Evolutionary conservation across 805 yeast genomes (phyloP).

Genomic region (Saccharomycopsis schoenii): DNA sequence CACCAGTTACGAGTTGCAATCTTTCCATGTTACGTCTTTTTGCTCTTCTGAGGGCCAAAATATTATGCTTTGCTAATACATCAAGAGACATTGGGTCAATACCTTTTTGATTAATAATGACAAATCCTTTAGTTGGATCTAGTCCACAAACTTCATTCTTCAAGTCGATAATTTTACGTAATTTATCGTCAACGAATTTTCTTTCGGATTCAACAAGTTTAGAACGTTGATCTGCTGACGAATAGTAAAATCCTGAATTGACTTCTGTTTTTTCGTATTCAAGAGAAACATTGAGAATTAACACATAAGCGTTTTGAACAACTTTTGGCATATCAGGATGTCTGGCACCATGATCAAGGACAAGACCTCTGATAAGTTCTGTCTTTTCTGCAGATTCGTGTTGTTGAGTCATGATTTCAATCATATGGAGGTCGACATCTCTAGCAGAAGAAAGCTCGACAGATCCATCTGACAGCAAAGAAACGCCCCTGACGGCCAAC

Average conservation of each 20-base stretch:
- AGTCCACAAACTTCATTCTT: conserved; percentile 85
- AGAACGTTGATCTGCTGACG: conserved; percentile 93
- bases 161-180: conserved; percentile 82
- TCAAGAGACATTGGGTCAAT: conserved; percentile 97
- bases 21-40: conserved; percentile 99
- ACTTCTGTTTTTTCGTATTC: conserved; percentile 98
- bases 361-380: conserved; percentile 75
- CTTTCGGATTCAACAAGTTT: conserved; percentile 89
- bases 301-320: conserved; percentile 71
- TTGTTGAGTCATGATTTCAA: conserved; percentile 98
- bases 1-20: conserved; percentile 90
- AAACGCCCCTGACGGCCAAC: conserved; percentile 51
- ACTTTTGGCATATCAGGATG: conserved; percentile 98
- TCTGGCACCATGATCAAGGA: conserved; percentile 95
- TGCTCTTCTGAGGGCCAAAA: conserved; percentile 92
- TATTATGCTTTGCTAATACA: conserved; percentile 83
- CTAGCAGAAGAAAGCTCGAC: conserved; percentile 22
- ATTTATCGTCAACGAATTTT: conserved; percentile 86
- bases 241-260: conserved; percentile 89
- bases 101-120: conserved; percentile 95
- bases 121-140: conserved; percentile 68
- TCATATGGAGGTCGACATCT: conserved; percentile 84
- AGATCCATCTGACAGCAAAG: conserved; percentile 21
- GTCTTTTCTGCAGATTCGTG: conserved; percentile 81
- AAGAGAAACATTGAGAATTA: conserved; percentile 85